These are phyloP conservation scores for Leccinum sublutescens DNA, from an alignment of 768 basidiomycete genomes.

Conservation along the genomic window DNA sequence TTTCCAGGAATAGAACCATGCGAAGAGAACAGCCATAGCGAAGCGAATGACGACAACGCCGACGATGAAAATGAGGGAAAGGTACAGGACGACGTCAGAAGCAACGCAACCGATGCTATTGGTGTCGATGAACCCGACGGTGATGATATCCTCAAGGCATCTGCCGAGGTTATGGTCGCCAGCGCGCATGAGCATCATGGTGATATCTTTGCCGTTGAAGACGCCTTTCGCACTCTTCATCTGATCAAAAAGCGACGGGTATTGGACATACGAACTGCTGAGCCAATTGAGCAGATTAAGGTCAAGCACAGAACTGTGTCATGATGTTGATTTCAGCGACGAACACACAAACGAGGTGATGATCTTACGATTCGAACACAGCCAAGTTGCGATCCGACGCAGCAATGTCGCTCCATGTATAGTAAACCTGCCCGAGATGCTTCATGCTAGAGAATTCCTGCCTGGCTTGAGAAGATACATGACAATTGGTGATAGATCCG, in stretches of 20 bases:
- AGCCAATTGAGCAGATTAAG: slow-evolving; percentile 85
- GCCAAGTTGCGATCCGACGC: slow-evolving; percentile 74
- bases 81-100: slow-evolving; percentile 89
- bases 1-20: slow-evolving; percentile 98
- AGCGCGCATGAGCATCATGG: slow-evolving; percentile 78
- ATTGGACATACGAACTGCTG: slow-evolving; percentile 72
- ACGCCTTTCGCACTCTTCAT: slow-evolving; percentile 68
- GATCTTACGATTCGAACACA: slow-evolving; percentile 88
- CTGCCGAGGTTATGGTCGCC: slow-evolving; percentile 65
- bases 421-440: slow-evolving; percentile 86
- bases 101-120: slow-evolving; percentile 95
- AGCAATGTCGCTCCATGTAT: slow-evolving; percentile 84
- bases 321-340: slow-evolving; percentile 6
- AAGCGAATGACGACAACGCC: slow-evolving; percentile 96
- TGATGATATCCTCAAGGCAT: slow-evolving; percentile 84
- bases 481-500: slow-evolving; percentile 66
- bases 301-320: slow-evolving; percentile 78
- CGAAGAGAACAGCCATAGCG: slow-evolving; percentile 93
- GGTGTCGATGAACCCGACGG: slow-evolving; percentile 93
- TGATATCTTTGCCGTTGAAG: slow-evolving; percentile 81
- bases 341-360: background rate
- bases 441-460: slow-evolving; percentile 46
- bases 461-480: slow-evolving; percentile 56
- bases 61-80: slow-evolving; percentile 95
- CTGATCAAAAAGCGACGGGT: slow-evolving; percentile 79